phyloP scores from a whole-genome alignment of 2,329 filamentous ascomycete species.

The Phialophora verrucosa region DNA sequence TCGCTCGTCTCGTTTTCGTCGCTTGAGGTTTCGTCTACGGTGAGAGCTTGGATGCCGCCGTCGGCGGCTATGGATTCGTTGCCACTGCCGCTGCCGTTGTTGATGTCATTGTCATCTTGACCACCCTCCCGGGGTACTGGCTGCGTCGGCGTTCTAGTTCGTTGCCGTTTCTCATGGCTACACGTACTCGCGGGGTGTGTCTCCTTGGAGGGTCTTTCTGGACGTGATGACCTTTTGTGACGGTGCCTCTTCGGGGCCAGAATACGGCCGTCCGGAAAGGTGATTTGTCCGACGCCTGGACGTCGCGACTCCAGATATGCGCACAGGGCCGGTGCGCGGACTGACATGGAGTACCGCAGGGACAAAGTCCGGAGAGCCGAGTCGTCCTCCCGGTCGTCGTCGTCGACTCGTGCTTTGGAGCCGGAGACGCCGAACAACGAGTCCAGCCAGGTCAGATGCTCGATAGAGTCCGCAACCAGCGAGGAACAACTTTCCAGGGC shows the following conservation, averaged over 20 bases:
- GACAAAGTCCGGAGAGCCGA: slow-evolving; percentile 21
- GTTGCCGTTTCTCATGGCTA: background rate
- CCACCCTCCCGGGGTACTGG: background rate
- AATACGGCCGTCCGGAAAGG: slow-evolving; percentile 21
- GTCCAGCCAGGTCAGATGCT: slow-evolving; percentile 29
- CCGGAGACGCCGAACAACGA: slow-evolving; percentile 10
- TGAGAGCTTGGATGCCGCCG: background rate
- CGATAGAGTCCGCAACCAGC: slow-evolving; percentile 7
- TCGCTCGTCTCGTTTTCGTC: background rate
- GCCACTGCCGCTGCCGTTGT: too few species aligned
- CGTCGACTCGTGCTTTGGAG: background rate
- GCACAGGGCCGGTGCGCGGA: slow-evolving; percentile 13
- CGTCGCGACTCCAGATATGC: slow-evolving; percentile 25
- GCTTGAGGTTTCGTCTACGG: background rate
- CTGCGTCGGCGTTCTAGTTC: background rate
- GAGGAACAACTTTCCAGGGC: slow-evolving; percentile 25
- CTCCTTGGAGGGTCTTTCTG: background rate
- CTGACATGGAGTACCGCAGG: slow-evolving; percentile 11
- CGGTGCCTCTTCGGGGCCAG: slow-evolving; percentile 11
- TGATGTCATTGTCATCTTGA: background rate
- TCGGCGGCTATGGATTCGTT: background rate
- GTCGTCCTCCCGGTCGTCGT: background rate
- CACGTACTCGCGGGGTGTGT: background rate
- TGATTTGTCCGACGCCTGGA: slow-evolving; percentile 22
- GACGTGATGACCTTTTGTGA: background rate